phyloP scores from a whole-genome alignment of 2,329 filamentous ascomycete genomes.

The Hymenoscyphus linearis region DNA sequence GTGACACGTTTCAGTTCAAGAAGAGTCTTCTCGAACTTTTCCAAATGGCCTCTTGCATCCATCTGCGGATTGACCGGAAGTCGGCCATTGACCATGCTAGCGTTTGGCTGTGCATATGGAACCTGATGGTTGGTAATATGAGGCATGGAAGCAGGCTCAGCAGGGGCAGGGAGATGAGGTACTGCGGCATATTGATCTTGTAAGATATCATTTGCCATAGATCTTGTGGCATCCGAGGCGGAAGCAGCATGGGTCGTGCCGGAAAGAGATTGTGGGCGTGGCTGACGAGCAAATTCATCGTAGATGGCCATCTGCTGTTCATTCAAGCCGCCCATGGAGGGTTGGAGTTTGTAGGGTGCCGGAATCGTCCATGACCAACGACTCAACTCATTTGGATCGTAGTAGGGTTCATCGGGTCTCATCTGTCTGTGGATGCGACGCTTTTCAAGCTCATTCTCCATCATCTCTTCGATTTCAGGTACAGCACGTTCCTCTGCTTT shows the following conservation, averaged over 20 bases:
- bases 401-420: conserved; percentile 77
- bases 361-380: conserved; percentile 93
- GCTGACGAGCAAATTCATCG: conserved; percentile 88
- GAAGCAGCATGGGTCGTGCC: conserved; percentile 52
- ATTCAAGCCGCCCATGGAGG: conserved; percentile 68
- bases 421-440: conserved; percentile 70
- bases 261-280: conserved; percentile 56
- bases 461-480: conserved; percentile 90
- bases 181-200: conserved; percentile 56
- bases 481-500: conserved; percentile 90
- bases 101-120: conserved; percentile 50
- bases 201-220: conserved; percentile 58
- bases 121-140: conserved; percentile 48
- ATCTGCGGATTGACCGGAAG: conserved; percentile 36
- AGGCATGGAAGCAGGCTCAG: conserved; percentile 51
- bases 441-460: conserved; percentile 72
- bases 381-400: conserved; percentile 70
- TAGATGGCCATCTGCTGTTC: conserved; percentile 93
- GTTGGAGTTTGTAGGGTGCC: conserved; percentile 83
- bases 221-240: conserved; percentile 55
- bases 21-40: conserved; percentile 53
- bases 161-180: conserved; percentile 52
- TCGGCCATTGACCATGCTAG: conserved; percentile 46
- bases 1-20: conserved; percentile 52
- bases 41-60: conserved; percentile 48